phyloP scores from a whole-genome alignment of 2,329 filamentous ascomycete genomes.

The Hypoxylon sp. region DNA sequence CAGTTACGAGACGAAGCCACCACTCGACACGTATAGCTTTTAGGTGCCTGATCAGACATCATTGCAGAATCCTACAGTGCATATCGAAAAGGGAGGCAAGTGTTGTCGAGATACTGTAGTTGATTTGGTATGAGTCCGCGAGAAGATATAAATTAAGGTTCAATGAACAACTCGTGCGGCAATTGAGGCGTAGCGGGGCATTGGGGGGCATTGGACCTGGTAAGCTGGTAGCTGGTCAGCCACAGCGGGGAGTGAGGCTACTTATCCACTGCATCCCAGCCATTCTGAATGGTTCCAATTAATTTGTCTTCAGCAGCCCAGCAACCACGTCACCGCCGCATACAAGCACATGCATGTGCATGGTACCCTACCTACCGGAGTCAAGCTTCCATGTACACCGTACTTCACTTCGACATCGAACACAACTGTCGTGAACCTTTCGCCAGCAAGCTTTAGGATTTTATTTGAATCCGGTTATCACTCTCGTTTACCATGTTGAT shows the following conservation, averaged over 20 bases:
- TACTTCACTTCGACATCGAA: conserved; percentile 20
- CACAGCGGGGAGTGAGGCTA: conserved; percentile 26
- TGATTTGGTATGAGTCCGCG: conserved; percentile 2
- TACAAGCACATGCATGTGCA: conserved; percentile 38
- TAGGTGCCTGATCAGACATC: conserved; percentile 1
- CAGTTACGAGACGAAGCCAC: background rate
- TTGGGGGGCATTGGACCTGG: background rate
- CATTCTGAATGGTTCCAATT: conserved; percentile 32
- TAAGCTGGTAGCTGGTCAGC: conserved; percentile 5
- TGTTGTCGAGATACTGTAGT: background rate
- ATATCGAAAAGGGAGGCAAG: background rate
- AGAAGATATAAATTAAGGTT: conserved; percentile 6
- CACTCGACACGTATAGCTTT: background rate
- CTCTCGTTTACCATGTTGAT: conserved; percentile 33
- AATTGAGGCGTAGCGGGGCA: conserved; percentile 15
- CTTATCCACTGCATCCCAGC: conserved; percentile 30
- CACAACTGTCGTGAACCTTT: conserved; percentile 30
- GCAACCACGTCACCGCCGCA: conserved; percentile 45
- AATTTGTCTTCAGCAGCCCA: conserved; percentile 37
- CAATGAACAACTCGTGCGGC: background rate
- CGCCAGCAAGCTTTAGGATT: conserved; percentile 21
- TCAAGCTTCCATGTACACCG: conserved; percentile 27
- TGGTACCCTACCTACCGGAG: conserved; percentile 34
- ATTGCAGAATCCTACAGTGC: conserved; percentile 12
- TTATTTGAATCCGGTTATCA: conserved; percentile 33